A percentile compares a stretch with the other conserved stretches of the same genome.
These are phyloP conservation scores for Pholiota microspora DNA, from an alignment of 768 basidiomycete genomes.

Conservation along the genomic window DNA sequence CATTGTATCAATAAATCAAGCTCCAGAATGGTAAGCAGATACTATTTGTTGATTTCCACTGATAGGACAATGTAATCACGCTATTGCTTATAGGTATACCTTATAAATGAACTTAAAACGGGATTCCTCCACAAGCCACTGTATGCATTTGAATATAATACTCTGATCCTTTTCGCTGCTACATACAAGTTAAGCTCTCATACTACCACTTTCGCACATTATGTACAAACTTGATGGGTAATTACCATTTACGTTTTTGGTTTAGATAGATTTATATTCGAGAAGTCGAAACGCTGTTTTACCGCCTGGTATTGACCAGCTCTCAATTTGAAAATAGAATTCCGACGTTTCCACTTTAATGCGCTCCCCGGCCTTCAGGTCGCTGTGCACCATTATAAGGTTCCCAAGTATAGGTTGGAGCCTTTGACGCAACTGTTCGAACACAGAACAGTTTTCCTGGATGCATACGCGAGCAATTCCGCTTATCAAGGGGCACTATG, in stretches of 20 bases:
- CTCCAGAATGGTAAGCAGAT: slow-evolving; percentile 36
- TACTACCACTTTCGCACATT: too few relatives aligned
- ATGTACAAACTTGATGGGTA: too few relatives aligned
- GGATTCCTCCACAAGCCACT: too few relatives aligned
- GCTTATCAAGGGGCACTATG: slow-evolving; percentile 42
- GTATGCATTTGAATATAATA: too few relatives aligned
- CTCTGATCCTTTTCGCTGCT: too few relatives aligned
- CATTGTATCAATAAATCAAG: slow-evolving; percentile 17
- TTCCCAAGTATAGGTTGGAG: slow-evolving; percentile 48
- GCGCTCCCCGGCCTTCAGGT: slow-evolving; percentile 10
- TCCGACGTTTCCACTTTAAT: slow-evolving; percentile 13
- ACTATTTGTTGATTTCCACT: neutral
- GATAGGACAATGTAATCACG: too few relatives aligned
- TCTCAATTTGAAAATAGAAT: slow-evolving; percentile 22
- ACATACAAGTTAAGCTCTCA: too few relatives aligned
- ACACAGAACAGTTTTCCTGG: slow-evolving; percentile 34
- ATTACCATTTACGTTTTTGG: neutral
- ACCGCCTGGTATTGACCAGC: slow-evolving; percentile 25
- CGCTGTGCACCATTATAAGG: slow-evolving; percentile 38
- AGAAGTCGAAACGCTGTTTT: slow-evolving; percentile 24
- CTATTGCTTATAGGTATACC: slow-evolving; percentile 35
- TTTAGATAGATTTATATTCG: slow-evolving; percentile 10
- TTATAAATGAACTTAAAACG: slow-evolving; percentile 30
- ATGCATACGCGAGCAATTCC: slow-evolving; percentile 45
- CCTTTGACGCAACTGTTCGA: slow-evolving; percentile 34